These are phyloP conservation scores for Echites panduratus DNA, from an alignment of 257 asterid species.

Conservation along the genomic window DNA sequence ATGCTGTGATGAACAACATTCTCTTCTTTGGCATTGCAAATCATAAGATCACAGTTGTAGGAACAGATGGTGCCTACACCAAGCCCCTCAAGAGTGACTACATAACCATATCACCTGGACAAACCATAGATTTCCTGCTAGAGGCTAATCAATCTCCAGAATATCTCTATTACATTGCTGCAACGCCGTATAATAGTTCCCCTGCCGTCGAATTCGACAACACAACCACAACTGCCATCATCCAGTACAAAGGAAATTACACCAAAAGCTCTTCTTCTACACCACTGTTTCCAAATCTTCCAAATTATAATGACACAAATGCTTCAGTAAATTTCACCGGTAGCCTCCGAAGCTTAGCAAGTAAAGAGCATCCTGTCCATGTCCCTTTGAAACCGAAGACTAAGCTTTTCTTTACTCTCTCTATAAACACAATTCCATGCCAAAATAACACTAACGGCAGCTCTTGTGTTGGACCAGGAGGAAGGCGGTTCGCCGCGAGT, in stretches of 20 bases:
- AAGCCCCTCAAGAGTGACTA: conserved; percentile 6
- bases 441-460: not conserved
- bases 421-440: conserved; percentile 37
- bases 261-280: not conserved
- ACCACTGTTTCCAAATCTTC: not conserved
- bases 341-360: conserved; percentile 5
- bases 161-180: conserved; percentile 9
- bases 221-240: conserved; percentile 10
- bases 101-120: not conserved
- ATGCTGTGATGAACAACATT: conserved; percentile 4
- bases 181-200: not conserved
- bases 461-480: conserved; percentile 26
- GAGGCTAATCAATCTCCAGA: not conserved
- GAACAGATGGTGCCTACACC: conserved; percentile 9
- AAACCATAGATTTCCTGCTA: conserved; percentile 6
- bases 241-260: not conserved
- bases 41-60: conserved; percentile 7
- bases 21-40: conserved; percentile 15
- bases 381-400: conserved; percentile 36
- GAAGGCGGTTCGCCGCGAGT: conserved; percentile 29
- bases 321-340: not conserved
- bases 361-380: conserved; percentile 18
- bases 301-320: not conserved
- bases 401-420: conserved; percentile 30
- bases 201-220: not conserved